These are phyloP conservation scores for Lathyrus tuberosus DNA, from an alignment of 306 rosid species.

Conservation along the genomic window DNA sequence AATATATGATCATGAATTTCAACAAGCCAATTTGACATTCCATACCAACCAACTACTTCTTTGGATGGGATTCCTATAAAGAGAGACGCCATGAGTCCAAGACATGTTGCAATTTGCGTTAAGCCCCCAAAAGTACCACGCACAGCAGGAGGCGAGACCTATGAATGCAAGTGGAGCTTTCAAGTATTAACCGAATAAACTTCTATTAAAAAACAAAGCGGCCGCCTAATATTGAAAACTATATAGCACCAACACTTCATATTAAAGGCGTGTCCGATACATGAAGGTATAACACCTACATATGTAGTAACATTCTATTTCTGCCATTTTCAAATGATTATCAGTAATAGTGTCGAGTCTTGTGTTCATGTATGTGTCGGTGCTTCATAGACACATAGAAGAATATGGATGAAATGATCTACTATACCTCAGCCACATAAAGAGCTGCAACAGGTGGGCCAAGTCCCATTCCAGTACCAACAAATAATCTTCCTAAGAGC, in stretches of 20 bases:
- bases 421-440: constrained; percentile 78
- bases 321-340: not conserved
- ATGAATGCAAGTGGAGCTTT: constrained; percentile 36
- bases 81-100: constrained; percentile 74
- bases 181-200: constrained; percentile 12
- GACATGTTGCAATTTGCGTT: constrained; percentile 87
- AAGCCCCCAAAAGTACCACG: constrained; percentile 80
- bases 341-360: not conserved
- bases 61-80: constrained; percentile 78
- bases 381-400: constrained; percentile 26
- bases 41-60: constrained; percentile 80
- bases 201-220: constrained; percentile 10
- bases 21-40: constrained; percentile 20
- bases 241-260: not conserved
- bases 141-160: constrained; percentile 80
- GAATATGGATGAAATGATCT: constrained; percentile 16
- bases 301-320: not conserved
- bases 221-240: constrained; percentile 6
- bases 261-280: not conserved
- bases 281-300: not conserved
- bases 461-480: constrained; percentile 85
- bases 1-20: constrained; percentile 28
- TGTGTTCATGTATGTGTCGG: not conserved
- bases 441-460: constrained; percentile 89
- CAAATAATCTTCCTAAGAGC: constrained; percentile 86